Conservation (phyloP, 352 stramenopile species). For the Phytophthora citricola region DNA sequence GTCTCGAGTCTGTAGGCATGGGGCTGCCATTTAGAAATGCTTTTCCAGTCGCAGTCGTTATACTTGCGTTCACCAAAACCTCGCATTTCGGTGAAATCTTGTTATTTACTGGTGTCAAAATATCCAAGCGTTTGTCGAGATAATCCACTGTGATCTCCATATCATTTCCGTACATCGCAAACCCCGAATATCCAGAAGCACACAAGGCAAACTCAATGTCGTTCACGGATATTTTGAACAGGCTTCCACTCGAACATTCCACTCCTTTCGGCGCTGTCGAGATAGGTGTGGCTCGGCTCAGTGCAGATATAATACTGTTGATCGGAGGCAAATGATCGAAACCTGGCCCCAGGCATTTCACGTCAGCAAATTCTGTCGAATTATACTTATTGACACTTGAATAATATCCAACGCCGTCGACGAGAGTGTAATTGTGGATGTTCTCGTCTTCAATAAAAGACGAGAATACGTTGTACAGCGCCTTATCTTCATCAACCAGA, state of each 20-base stretch:
- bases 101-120: not conserved
- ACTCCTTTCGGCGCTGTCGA: not conserved
- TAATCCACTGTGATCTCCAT: slow-evolving; percentile 20
- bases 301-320: slow-evolving; percentile 5
- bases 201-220: slow-evolving; percentile 15
- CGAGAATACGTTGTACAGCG: slow-evolving; percentile 33
- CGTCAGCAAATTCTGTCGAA: not conserved
- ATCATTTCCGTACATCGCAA: slow-evolving; percentile 19
- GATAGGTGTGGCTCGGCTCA: slow-evolving; percentile 2
- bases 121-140: not conserved
- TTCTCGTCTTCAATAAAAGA: slow-evolving; percentile 15
- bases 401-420: slow-evolving; percentile 19
- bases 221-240: slow-evolving; percentile 12
- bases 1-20: not conserved
- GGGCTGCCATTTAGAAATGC: slow-evolving; percentile 1
- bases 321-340: slow-evolving; percentile 4
- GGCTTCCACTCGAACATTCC: not conserved
- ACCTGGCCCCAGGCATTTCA: slow-evolving; percentile 3
- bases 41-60: slow-evolving; percentile 1
- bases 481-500: not conserved
- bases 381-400: not conserved
- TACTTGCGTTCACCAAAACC: not conserved
- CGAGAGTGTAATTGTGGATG: slow-evolving; percentile 31
- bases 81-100: not conserved
- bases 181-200: not conserved